These are phyloP conservation scores for Colletotrichum viniferum DNA, from an alignment of 2,329 filamentous ascomycete species.

Conservation along the genomic window DNA sequence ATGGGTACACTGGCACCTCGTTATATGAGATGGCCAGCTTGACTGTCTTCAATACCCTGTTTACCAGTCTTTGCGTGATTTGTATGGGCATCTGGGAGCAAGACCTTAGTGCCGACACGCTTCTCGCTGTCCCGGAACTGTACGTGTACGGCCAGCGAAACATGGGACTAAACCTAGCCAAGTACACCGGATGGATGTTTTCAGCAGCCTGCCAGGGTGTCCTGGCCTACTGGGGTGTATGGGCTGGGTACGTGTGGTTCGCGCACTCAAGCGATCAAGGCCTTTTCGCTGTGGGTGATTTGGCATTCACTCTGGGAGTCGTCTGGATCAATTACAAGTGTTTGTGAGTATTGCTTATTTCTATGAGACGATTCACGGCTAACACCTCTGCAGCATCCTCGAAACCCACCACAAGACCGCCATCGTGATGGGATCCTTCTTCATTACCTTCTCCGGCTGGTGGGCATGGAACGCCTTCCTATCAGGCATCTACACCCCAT, in stretches of 20 bases:
- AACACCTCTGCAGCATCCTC: constrained; percentile 56
- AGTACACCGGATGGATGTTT: constrained; percentile 80
- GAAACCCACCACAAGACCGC: constrained; percentile 79
- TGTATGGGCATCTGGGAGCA: constrained; percentile 92
- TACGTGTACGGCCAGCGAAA: constrained; percentile 82
- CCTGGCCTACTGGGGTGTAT: constrained; percentile 71
- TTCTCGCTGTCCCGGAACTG: constrained; percentile 91
- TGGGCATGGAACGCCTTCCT: constrained; percentile 77
- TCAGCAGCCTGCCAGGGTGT: constrained; percentile 76
- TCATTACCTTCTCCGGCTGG: constrained; percentile 70
- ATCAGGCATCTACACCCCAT: constrained; percentile 59
- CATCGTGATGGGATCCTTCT: constrained; percentile 63
- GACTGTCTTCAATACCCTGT: constrained; percentile 93
- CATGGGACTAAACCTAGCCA: constrained; percentile 73
- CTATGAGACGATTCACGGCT: constrained; percentile 14
- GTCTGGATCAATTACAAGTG: constrained; percentile 78
- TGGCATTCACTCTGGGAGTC: constrained; percentile 74
- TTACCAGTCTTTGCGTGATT: constrained; percentile 88
- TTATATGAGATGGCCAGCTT: constrained; percentile 87
- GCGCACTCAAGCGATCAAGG: constrained; percentile 66
- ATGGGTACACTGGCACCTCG: constrained; percentile 88
- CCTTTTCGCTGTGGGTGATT: constrained; percentile 74
- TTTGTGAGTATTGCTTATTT: constrained; percentile 57
- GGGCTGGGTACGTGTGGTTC: constrained; percentile 55
- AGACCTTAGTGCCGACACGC: constrained; percentile 80